These are phyloP conservation scores for Plectranthus barbatus DNA, from an alignment of 257 asterid genomes.

Conservation along the genomic window DNA sequence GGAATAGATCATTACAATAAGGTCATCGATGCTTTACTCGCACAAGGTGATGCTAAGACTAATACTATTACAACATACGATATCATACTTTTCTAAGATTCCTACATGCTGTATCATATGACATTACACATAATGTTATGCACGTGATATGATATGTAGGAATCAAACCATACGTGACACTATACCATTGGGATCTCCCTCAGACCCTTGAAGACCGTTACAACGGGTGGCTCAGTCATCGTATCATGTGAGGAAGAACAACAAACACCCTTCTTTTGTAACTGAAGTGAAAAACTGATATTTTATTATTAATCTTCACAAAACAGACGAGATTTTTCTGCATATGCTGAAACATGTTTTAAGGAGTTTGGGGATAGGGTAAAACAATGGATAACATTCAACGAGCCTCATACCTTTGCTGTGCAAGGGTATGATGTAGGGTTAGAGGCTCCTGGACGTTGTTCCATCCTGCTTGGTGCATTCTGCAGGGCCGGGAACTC, in stretches of 20 bases:
- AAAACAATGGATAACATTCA: conserved; percentile 90
- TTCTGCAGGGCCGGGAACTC: conserved; percentile 72
- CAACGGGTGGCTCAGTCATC: conserved; percentile 60
- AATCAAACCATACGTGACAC: conserved; percentile 74
- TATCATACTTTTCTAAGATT: background rate
- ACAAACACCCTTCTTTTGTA: no score
- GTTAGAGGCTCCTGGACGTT: conserved; percentile 67
- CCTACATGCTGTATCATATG: no score
- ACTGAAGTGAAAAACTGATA: no score
- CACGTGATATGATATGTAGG: no score
- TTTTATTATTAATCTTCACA: no score
- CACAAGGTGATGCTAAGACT: conserved; percentile 39
- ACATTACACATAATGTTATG: no score
- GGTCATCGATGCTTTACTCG: conserved; percentile 61
- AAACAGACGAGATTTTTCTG: conserved; percentile 57
- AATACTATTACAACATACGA: no score
- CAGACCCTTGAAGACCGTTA: conserved; percentile 66
- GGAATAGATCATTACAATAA: conserved; percentile 85
- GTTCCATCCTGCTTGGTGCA: conserved; percentile 46
- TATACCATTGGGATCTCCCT: conserved; percentile 95
- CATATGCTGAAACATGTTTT: conserved; percentile 75
- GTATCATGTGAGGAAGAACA: conserved; percentile 40
- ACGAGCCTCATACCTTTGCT: conserved; percentile 75
- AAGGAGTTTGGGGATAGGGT: conserved; percentile 76
- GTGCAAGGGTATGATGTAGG: conserved; percentile 76